Evolutionary conservation across 2,329 filamentous ascomycete genomes (phyloP).

Genomic region (Colletotrichum costaricense): DNA sequence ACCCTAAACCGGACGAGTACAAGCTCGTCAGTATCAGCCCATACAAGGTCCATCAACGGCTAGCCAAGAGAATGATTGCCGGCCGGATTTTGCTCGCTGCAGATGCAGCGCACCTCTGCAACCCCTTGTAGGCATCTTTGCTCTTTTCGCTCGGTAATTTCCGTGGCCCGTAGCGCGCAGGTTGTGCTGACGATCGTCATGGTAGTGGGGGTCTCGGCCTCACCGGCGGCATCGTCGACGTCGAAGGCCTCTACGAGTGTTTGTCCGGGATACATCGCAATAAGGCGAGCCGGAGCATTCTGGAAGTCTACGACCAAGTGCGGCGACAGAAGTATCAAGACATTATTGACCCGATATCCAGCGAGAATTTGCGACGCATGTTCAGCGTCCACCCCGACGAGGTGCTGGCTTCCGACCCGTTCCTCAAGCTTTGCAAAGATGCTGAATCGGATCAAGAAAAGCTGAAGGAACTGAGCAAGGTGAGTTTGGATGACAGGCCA

Average conservation of each 20-base stretch:
- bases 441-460: constrained; percentile 46
- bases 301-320: constrained; percentile 56
- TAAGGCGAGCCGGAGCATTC: constrained; percentile 52
- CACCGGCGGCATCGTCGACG: constrained; percentile 71
- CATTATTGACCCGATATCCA: constrained; percentile 54
- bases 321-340: constrained; percentile 56
- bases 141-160: constrained; percentile 2
- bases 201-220: constrained; percentile 66
- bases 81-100: constrained; percentile 68
- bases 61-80: constrained; percentile 65
- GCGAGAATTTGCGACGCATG: constrained; percentile 55
- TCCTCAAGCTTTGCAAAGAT: constrained; percentile 49
- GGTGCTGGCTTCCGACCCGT: constrained; percentile 40
- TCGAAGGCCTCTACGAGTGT: constrained; percentile 70
- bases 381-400: constrained; percentile 50
- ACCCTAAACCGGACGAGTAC: constrained; percentile 68
- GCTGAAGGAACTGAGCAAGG: constrained; percentile 48
- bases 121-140: constrained; percentile 49
- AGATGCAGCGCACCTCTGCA: constrained; percentile 69
- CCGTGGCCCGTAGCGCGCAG: neutral
- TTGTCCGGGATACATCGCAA: constrained; percentile 57
- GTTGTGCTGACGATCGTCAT: neutral
- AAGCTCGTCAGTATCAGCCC: constrained; percentile 66
- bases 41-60: constrained; percentile 71
- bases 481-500: constrained; percentile 45